Percentiles rank a stretch among this genome's conserved stretches.
These are phyloP conservation scores for Dunaliella primolecta DNA, from an alignment of 139 green algal species.

Conservation along the genomic window DNA sequence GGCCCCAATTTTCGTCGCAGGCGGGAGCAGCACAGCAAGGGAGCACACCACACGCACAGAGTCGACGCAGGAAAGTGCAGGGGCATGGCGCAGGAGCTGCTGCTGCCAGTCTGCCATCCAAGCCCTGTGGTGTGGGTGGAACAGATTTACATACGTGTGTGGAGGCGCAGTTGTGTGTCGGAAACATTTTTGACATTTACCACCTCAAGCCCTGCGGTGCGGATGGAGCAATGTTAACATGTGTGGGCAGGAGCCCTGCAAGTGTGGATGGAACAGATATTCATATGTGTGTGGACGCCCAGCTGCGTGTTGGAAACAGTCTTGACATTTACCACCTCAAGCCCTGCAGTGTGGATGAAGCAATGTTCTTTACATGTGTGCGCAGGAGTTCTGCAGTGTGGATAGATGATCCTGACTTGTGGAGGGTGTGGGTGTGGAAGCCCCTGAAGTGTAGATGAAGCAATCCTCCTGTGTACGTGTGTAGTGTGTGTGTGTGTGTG, in stretches of 20 bases:
- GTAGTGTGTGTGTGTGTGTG: too few species aligned
- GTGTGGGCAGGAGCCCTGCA: too few species aligned
- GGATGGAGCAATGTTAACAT: too few species aligned
- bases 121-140: not conserved
- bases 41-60: not conserved
- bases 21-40: not conserved
- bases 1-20: not conserved
- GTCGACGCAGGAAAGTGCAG: not conserved
- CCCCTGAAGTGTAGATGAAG: too few species aligned
- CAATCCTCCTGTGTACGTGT: too few species aligned
- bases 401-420: too few species aligned
- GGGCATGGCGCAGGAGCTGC: not conserved
- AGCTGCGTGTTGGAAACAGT: not conserved
- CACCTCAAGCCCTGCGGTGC: not conserved
- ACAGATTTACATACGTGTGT: not conserved
- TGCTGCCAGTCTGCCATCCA: not conserved
- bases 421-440: not conserved
- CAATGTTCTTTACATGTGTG: too few species aligned
- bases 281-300: not conserved
- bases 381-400: too few species aligned
- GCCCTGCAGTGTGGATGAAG: not conserved
- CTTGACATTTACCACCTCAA: too few species aligned
- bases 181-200: too few species aligned
- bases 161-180: not conserved
- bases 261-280: too few species aligned